Percentiles rank a stretch among this genome's conserved stretches.
phyloP scores from a whole-genome alignment of 306 rosid species.

The Citrullus mucosospermus region DNA sequence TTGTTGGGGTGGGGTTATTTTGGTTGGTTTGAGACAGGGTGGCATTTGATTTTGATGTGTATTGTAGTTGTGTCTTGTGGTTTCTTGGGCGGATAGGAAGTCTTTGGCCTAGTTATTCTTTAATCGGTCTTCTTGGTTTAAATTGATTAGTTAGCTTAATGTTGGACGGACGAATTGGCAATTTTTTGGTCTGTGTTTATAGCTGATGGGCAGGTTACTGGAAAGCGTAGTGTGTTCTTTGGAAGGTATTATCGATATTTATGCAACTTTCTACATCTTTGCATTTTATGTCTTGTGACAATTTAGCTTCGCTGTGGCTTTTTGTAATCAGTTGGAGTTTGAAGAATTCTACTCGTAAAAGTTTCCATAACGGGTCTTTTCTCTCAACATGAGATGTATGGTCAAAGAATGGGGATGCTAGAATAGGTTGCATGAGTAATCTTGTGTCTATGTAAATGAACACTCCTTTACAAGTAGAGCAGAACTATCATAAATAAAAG shows the following conservation, averaged over 20 bases:
- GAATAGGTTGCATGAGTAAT: not conserved
- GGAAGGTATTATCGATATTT: not conserved
- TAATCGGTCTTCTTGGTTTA: not conserved
- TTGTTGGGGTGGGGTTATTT: not conserved
- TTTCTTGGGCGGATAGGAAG: not conserved
- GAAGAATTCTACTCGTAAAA: not conserved
- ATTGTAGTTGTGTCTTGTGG: not conserved
- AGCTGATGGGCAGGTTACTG: not conserved
- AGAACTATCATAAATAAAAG: not conserved
- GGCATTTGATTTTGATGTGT: not conserved
- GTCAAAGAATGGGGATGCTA: not conserved
- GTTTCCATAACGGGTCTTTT: not conserved
- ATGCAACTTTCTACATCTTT: not conserved
- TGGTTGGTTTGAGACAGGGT: not conserved
- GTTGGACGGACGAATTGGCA: not conserved
- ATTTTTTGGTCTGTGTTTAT: not conserved
- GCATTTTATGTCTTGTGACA: not conserved
- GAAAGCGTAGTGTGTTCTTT: not conserved
- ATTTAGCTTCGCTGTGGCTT: not conserved
- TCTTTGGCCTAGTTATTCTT: not conserved
- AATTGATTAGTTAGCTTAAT: not conserved
- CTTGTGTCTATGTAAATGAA: not conserved
- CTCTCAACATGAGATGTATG: not conserved
- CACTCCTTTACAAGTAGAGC: not conserved
- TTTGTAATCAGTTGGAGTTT: not conserved